These are phyloP conservation scores for Metarhizium brunneum DNA, from an alignment of 2,329 filamentous ascomycete species.

Conservation along the genomic window DNA sequence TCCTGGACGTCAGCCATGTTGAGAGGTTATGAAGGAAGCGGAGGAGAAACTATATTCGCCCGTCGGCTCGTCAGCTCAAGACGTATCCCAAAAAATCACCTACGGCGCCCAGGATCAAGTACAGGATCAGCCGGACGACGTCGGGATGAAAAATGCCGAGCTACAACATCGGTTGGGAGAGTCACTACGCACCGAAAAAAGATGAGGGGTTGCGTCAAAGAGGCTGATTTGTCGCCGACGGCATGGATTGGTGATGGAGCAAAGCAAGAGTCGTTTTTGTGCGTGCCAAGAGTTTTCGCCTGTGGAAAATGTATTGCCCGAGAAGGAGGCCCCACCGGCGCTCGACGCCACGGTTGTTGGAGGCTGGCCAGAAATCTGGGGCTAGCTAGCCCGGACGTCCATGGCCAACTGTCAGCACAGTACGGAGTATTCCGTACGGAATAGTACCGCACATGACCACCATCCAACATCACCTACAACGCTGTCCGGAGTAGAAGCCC, in stretches of 20 bases:
- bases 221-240: slow-evolving; percentile 27
- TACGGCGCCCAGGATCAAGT: neutral
- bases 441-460: no score
- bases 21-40: slow-evolving; percentile 21
- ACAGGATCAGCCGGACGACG: neutral
- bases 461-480: no score
- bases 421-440: no score
- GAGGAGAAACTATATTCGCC: slow-evolving; percentile 5
- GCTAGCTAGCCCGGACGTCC: neutral
- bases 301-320: slow-evolving; percentile 29
- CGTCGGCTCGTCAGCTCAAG: slow-evolving; percentile 8
- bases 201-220: slow-evolving; percentile 21
- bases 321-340: slow-evolving; percentile 8
- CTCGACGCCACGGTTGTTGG: neutral
- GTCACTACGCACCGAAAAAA: slow-evolving; percentile 22
- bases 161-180: neutral
- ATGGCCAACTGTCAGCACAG: no score
- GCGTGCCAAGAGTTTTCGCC: slow-evolving; percentile 36
- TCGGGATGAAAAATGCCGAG: neutral
- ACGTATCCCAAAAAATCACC: neutral
- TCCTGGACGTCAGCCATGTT: slow-evolving; percentile 49
- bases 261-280: slow-evolving; percentile 32
- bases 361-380: neutral
- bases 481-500: no score
- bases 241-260: slow-evolving; percentile 25